These are phyloP conservation scores for Neocatenulostroma microsporum DNA, from an alignment of 2,329 filamentous ascomycete species.

Conservation along the genomic window DNA sequence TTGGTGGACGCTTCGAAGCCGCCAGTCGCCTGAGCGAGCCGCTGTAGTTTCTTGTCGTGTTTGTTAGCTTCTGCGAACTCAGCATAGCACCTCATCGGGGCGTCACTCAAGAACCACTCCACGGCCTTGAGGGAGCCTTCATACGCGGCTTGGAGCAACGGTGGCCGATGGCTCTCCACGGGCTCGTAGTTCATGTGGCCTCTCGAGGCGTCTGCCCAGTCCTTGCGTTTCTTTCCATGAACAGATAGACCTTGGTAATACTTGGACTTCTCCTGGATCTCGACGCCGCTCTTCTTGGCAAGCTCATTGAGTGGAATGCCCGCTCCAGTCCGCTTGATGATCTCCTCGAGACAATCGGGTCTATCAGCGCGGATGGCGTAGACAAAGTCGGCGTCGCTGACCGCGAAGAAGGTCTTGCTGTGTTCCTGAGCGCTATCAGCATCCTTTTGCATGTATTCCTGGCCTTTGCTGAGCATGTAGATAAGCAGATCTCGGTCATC, in stretches of 20 bases:
- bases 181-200: slow-evolving; percentile 19
- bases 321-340: slow-evolving; percentile 59
- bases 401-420: slow-evolving; percentile 15
- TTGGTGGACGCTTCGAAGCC: slow-evolving; percentile 58
- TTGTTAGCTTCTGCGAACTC: slow-evolving; percentile 59
- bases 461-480: slow-evolving; percentile 50
- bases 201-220: slow-evolving; percentile 64
- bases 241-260: slow-evolving; percentile 73
- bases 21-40: slow-evolving; percentile 51
- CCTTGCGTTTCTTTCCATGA: slow-evolving; percentile 62
- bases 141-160: slow-evolving; percentile 53
- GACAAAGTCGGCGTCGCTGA: slow-evolving; percentile 28
- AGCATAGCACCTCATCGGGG: slow-evolving; percentile 58
- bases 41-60: slow-evolving; percentile 55
- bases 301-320: slow-evolving; percentile 62
- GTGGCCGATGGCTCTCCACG: slow-evolving; percentile 40
- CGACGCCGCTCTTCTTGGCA: slow-evolving; percentile 56
- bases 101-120: slow-evolving; percentile 70
- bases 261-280: slow-evolving; percentile 53
- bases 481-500: slow-evolving; percentile 50
- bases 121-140: slow-evolving; percentile 56
- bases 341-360: slow-evolving; percentile 51
- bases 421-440: slow-evolving; percentile 11
- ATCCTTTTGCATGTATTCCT: slow-evolving; percentile 35
- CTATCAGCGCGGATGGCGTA: slow-evolving; percentile 42